These are phyloP conservation scores for Suillus decipiens DNA, from an alignment of 768 basidiomycete species.

Conservation along the genomic window DNA sequence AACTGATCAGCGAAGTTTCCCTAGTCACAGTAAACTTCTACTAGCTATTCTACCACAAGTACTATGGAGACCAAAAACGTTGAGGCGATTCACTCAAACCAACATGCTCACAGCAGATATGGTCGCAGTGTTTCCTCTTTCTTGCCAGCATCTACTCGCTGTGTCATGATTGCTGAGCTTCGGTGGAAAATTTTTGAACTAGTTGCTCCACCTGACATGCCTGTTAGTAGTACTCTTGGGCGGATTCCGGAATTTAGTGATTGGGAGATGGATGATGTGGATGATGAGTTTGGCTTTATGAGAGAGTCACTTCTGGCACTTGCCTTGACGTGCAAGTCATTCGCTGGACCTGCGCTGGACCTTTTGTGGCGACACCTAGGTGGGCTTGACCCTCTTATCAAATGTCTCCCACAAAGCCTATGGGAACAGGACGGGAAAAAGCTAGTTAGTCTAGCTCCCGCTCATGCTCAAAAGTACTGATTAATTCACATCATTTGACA, in stretches of 20 bases:
- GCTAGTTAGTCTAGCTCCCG: not conserved
- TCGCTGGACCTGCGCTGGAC: slow-evolving; percentile 11
- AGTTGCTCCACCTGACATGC: not conserved
- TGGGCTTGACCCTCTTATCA: slow-evolving; percentile 4
- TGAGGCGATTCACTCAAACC: no score
- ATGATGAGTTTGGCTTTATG: no score
- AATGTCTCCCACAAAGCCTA: slow-evolving; percentile 5
- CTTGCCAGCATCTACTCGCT: not conserved
- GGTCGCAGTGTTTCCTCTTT: no score
- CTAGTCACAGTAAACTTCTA: no score
- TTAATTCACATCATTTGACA: slow-evolving; percentile 6
- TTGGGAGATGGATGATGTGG: no score
- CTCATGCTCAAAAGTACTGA: not conserved
- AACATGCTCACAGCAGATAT: no score
- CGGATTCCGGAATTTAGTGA: no score
- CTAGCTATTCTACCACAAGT: no score
- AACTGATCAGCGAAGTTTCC: no score
- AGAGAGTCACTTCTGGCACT: slow-evolving; percentile 15
- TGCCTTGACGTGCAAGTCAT: slow-evolving; percentile 12
- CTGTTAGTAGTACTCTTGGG: no score
- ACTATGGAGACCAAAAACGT: no score
- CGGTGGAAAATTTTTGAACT: not conserved
- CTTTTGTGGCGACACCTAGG: slow-evolving; percentile 4
- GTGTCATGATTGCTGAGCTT: not conserved
- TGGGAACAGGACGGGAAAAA: slow-evolving; percentile 2